Evolutionary conservation across 169 alveolate species (phyloP), one percentile per base, ranked within the genome.

Genomic region (Eimeria brunetti): DNA sequence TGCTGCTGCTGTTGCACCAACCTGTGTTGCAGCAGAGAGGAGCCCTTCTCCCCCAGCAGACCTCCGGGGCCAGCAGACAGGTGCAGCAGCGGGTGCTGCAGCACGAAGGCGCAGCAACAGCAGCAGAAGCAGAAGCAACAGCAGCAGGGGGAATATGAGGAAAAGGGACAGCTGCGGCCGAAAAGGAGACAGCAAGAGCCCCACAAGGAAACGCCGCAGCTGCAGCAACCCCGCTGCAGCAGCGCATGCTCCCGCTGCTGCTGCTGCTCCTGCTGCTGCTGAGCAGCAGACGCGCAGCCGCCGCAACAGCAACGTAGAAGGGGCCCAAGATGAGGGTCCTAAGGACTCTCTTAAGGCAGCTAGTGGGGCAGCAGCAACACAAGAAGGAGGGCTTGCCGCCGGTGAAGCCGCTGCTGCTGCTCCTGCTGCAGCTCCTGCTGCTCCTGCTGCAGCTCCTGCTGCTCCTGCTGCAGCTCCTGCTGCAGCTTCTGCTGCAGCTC

Each of bases 381-480:
- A 69, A 62, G 51, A 41, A 41, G 85, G 80, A 99, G 36, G 99
- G 98, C 96, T 98, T 97, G 80, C 83, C 97, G 56, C 96, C 98
- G 96, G 99, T 99, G 83, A n/a, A 95, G 36, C 92, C 46, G 60
- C 62, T 58, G 60, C 75, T 62, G 92, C 92, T 33, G 92, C 24
- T 36, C 24, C 89, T 49, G 89, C 67, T 41, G 89, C 89, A 44
- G 89, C 89, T 18, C 33, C 89, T 33, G 67, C 85, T 75, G 8
- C 85, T 75, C 58, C 85, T 38, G 80, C 46, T 69, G 80, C 80
- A 16, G 80, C 80, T 30, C 24, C 80, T 30, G 80, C 38, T 30
- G 30, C 36, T 69, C n/a, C 12, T n/a, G n/a, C n/a, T n/a, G n/a
- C n/a, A n/a, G n/a, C n/a, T n/a, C n/a, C n/a, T n/a, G n/a, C n/a